A percentile compares a stretch with the other conserved stretches of the same genome.
Conservation (phyloP, 2,329 filamentous ascomycete species). For the Metarhizium robertsii region DNA sequence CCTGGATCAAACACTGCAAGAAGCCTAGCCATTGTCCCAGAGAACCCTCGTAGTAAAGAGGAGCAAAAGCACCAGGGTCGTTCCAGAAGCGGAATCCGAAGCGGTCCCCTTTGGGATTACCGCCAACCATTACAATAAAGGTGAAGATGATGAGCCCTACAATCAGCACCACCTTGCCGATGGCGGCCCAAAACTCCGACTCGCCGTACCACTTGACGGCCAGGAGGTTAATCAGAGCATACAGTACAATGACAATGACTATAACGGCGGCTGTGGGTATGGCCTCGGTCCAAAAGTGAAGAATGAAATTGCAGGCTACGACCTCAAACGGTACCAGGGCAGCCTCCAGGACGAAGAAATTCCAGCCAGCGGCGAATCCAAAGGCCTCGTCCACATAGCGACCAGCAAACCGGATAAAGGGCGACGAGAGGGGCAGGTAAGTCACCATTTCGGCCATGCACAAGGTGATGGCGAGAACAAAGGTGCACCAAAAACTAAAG, state of each 20-base stretch:
- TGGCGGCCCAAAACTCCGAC: constrained; percentile 65
- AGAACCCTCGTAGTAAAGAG: constrained; percentile 52
- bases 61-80: constrained; percentile 60
- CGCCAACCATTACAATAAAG: constrained; percentile 75
- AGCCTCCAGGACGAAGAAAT: constrained; percentile 64
- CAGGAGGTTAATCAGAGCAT: constrained; percentile 56
- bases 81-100: constrained; percentile 64
- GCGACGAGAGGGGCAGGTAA: constrained; percentile 66
- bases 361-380: constrained; percentile 64
- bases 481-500: constrained; percentile 52
- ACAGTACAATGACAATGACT: constrained; percentile 37
- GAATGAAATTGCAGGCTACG: constrained; percentile 53
- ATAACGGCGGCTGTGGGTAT: constrained; percentile 54
- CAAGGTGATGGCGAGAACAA: constrained; percentile 51
- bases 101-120: constrained; percentile 61
- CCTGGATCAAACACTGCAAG: constrained; percentile 62
- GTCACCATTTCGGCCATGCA: constrained; percentile 69
- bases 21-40: constrained; percentile 72
- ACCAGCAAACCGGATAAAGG: constrained; percentile 70
- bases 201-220: constrained; percentile 69
- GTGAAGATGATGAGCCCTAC: constrained; percentile 66
- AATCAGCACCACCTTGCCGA: constrained; percentile 64
- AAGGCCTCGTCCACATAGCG: constrained; percentile 69
- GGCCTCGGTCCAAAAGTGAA: constrained; percentile 53
- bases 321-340: constrained; percentile 60